Evolutionary conservation across 2,329 filamentous ascomycete genomes (phyloP).

Genomic region (Calycina herbarum): DNA sequence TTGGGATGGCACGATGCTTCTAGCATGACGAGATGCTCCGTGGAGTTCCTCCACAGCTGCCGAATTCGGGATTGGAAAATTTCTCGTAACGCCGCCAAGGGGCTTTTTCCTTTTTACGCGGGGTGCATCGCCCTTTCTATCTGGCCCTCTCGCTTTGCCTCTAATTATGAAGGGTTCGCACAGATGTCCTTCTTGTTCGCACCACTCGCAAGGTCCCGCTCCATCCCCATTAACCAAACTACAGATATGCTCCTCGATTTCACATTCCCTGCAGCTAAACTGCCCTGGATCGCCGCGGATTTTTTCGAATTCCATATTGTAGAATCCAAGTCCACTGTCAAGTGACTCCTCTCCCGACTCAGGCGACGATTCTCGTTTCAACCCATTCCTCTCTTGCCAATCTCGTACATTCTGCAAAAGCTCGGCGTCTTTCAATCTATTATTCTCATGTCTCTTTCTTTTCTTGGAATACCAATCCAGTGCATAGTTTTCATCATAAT

Average conservation of each 20-base stretch:
- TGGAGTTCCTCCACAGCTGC: too few species aligned
- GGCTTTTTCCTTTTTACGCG: too few species aligned
- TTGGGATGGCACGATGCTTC: too few species aligned
- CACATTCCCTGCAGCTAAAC: neutral
- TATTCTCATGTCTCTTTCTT: neutral
- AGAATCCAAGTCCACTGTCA: conserved; percentile 7
- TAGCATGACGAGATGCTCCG: too few species aligned
- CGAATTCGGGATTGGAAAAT: too few species aligned
- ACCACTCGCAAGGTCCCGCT: neutral
- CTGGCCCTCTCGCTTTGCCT: too few species aligned
- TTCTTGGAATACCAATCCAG: neutral
- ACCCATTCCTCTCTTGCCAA: neutral
- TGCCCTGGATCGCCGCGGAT: neutral
- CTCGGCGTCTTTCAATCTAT: neutral
- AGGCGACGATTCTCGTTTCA: conserved; percentile 10
- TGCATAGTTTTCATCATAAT: neutral
- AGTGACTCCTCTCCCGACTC: conserved; percentile 1
- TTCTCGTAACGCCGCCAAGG: too few species aligned
- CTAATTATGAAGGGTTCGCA: neutral
- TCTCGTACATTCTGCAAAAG: neutral
- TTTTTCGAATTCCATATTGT: neutral
- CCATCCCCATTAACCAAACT: neutral
- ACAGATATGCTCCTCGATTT: neutral
- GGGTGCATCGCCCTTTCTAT: too few species aligned
- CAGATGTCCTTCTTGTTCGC: neutral